phyloP scores from a whole-genome alignment of 2,329 filamentous ascomycete genomes.

The Pseudopyricularia javanii region DNA sequence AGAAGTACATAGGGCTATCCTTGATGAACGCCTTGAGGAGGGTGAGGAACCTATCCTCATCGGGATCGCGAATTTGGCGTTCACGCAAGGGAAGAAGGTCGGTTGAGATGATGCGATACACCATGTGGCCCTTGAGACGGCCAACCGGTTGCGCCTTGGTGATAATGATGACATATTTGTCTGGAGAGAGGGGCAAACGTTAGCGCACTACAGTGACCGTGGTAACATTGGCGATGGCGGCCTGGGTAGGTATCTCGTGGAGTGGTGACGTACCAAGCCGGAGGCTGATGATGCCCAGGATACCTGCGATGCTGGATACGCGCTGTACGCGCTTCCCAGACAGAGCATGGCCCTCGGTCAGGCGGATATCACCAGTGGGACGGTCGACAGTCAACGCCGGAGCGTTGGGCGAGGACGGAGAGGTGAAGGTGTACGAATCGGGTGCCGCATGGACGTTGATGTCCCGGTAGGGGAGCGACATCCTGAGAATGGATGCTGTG shows the following conservation, averaged over 20 bases:
- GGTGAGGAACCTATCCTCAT: slow-evolving; percentile 83
- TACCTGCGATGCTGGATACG: slow-evolving; percentile 89
- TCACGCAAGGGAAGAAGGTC: slow-evolving; percentile 93
- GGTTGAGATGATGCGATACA: slow-evolving; percentile 83
- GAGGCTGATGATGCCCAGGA: slow-evolving; percentile 85
- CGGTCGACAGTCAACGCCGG: slow-evolving; percentile 82
- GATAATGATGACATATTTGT: slow-evolving; percentile 96
- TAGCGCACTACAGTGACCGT: background rate
- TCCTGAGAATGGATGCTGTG: slow-evolving; percentile 8
- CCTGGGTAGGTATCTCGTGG: background rate
- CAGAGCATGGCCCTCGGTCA: slow-evolving; percentile 67
- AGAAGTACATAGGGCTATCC: slow-evolving; percentile 90
- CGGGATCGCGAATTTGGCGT: slow-evolving; percentile 77
- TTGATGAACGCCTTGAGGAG: slow-evolving; percentile 74
- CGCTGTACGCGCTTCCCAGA: slow-evolving; percentile 58
- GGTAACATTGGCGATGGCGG: background rate
- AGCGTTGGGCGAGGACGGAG: slow-evolving; percentile 81
- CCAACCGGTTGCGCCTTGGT: slow-evolving; percentile 89
- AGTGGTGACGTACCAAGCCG: slow-evolving; percentile 58
- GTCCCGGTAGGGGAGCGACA: slow-evolving; percentile 68
- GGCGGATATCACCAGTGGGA: slow-evolving; percentile 78
- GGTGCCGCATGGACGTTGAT: slow-evolving; percentile 91
- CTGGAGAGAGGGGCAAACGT: slow-evolving; percentile 19
- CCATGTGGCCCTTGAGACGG: slow-evolving; percentile 85
- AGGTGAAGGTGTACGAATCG: slow-evolving; percentile 92